These are phyloP conservation scores for Fusarium hostae DNA, from an alignment of 2,329 filamentous ascomycete species.

Conservation along the genomic window DNA sequence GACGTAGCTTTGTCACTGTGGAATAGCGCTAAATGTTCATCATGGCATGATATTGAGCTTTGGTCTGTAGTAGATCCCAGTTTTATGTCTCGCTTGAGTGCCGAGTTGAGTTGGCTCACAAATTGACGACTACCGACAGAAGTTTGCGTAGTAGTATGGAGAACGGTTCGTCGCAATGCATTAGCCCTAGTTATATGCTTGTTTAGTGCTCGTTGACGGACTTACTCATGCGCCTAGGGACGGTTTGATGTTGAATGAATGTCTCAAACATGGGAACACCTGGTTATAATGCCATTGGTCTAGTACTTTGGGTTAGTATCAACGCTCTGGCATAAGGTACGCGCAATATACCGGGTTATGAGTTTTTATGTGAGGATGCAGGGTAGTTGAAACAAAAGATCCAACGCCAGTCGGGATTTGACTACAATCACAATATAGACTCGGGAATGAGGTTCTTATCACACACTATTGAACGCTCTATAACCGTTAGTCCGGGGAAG, in stretches of 20 bases:
- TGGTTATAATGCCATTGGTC: not conserved
- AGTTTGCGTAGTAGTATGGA: slow-evolving; percentile 18
- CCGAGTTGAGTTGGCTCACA: slow-evolving; percentile 18
- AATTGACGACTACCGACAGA: slow-evolving; percentile 24
- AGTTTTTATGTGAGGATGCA: slow-evolving; percentile 8
- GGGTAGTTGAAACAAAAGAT: slow-evolving; percentile 28
- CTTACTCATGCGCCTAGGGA: slow-evolving; percentile 24
- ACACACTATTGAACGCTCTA: slow-evolving; percentile 4
- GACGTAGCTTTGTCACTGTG: slow-evolving; percentile 3
- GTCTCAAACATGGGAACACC: slow-evolving; percentile 19
- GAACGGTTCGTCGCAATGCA: slow-evolving; percentile 18
- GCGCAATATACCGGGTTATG: slow-evolving; percentile 15
- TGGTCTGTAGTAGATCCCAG: slow-evolving; percentile 25
- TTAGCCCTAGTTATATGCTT: slow-evolving; percentile 17
- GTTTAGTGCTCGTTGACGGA: slow-evolving; percentile 13
- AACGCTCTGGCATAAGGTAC: slow-evolving; percentile 10
- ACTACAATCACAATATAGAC: slow-evolving; percentile 4
- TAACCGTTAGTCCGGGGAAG: not conserved
- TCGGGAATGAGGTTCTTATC: slow-evolving; percentile 8
- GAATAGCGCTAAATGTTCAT: slow-evolving; percentile 20
- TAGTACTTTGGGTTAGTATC: not conserved
- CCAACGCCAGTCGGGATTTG: not conserved
- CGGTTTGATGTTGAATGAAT: slow-evolving; percentile 9
- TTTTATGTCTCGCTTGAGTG: slow-evolving; percentile 22
- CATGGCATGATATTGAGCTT: slow-evolving; percentile 39